Evolutionary conservation across 192 early-diverging fungal genomes (phyloP).

Genomic region (Phycomyces nitens): DNA sequence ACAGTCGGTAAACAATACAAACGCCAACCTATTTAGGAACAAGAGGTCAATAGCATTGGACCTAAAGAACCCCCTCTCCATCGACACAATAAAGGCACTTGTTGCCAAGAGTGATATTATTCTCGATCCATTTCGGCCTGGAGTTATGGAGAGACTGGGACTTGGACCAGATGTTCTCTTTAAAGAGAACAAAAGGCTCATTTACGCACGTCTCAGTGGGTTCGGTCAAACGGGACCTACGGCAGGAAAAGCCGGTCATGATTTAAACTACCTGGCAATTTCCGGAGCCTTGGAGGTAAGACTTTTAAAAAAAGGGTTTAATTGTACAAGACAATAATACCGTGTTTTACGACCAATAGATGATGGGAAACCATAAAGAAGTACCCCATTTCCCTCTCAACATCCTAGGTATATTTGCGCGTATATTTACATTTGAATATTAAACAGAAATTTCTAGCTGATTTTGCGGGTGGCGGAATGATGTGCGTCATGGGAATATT

Average conservation of each 20-base stretch:
- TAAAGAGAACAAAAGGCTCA: constrained; percentile 50
- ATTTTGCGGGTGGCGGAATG: constrained; percentile 68
- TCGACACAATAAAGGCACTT: constrained; percentile 42
- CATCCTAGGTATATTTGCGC: constrained; percentile 24
- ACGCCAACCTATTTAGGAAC: constrained; percentile 32
- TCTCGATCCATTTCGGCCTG: constrained; percentile 66
- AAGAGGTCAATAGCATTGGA: constrained; percentile 63
- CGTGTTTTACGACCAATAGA: constrained; percentile 24
- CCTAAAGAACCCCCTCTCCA: constrained; percentile 47
- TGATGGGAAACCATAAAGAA: constrained; percentile 42
- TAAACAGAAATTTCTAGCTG: constrained; percentile 34
- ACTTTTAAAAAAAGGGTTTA: background rate
- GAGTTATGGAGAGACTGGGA: constrained; percentile 65
- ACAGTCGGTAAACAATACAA: background rate
- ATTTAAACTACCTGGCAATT: constrained; percentile 68
- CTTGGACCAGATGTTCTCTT: constrained; percentile 57
- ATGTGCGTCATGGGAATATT: constrained; percentile 63
- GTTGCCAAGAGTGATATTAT: constrained; percentile 54
- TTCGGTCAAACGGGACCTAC: constrained; percentile 59
- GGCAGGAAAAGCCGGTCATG: constrained; percentile 55
- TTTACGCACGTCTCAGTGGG: constrained; percentile 65
- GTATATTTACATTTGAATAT: no score
- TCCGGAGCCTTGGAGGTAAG: constrained; percentile 57
- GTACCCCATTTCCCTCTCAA: constrained; percentile 46
- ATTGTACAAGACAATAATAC: background rate